Percentiles rank a stretch among this genome's conserved stretches.
Evolutionary conservation across 129 eudicot species (phyloP).

Genomic region (Ambrosia trifida): DNA sequence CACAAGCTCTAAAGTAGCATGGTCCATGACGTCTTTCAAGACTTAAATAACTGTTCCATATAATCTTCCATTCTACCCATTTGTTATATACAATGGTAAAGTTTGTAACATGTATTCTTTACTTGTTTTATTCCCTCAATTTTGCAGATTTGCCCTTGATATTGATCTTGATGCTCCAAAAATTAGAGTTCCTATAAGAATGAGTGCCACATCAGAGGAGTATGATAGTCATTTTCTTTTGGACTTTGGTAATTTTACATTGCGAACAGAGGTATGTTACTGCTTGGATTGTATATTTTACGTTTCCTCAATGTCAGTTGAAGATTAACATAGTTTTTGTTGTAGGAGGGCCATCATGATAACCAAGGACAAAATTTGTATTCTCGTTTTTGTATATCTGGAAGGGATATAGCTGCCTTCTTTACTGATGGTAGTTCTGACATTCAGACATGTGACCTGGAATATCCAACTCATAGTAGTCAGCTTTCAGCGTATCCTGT

Average conservation of each 20-base stretch:
- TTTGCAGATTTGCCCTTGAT: constrained; percentile 89
- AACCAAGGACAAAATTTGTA: constrained; percentile 62
- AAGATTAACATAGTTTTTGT: constrained; percentile 26
- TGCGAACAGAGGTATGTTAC: constrained; percentile 74
- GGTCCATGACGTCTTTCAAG: constrained; percentile 2
- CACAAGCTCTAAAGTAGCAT: background rate
- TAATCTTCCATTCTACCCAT: background rate
- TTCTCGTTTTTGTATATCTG: constrained; percentile 85
- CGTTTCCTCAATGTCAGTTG: constrained; percentile 19
- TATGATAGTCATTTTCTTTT: constrained; percentile 78
- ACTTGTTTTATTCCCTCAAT: constrained; percentile 16
- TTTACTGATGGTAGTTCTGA: constrained; percentile 63
- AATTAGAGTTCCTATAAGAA: constrained; percentile 81
- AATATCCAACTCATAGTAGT: constrained; percentile 31
- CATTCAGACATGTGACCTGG: constrained; percentile 37
- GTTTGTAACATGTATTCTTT: constrained; percentile 5
- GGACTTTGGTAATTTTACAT: constrained; percentile 97
- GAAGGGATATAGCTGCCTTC: constrained; percentile 94
- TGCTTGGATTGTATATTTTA: constrained; percentile 12
- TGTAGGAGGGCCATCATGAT: constrained; percentile 64
- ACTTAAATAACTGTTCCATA: constrained; percentile 1
- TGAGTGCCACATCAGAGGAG: constrained; percentile 42
- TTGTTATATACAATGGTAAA: constrained; percentile 12
- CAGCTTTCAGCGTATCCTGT: constrained; percentile 43
- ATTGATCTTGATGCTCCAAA: constrained; percentile 99